Base-by-base conservation (phyloP, 768 basidiomycete species). In the Suillus placidus region DNA sequence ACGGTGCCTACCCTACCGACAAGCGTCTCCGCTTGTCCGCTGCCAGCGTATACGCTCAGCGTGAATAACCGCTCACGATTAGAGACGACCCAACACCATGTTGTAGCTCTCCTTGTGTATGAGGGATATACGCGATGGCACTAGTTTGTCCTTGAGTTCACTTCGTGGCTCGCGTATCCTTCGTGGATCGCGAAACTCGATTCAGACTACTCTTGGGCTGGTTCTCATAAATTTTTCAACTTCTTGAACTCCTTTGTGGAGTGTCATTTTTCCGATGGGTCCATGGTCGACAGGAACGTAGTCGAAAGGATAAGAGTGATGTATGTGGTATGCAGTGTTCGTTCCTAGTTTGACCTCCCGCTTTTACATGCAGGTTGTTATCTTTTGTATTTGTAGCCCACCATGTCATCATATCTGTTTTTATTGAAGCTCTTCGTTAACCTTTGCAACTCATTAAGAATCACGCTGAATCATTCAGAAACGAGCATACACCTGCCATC, bases 401-500 rank as follows among this genome's bases (percentile, higher is more conserved):
- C n/a, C n/a, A 10, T 6, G 16, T n/a, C 54, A 23, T 14, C 4
- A 37, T 35, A 18, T 55, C 4, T 12, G 30, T 57, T 38, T 16
- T 40, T 26, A 30, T 58, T 10, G 16, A 38, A n/a, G 3, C 6
- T 10, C 5, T 58, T 40, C 14, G 38, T 23, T 6, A 40, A 26
- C 16, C 35, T 16, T 35, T 13, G 3, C 12, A 34, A 34, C 6
- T 34, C 54, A 35, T 18, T 5, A 12, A n/a, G n/a, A 23, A 47
- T 0, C 9, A 8, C 23, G n/a, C 26, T 26, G 55, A 35, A 56
- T 37, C 12, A 37, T 13, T 10, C 52, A 55, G 20, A 5, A 84
- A 84, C 70, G 71, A 67, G 18, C 78, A 79, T 4, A 81, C 84
- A 1, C 77, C 78, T 2, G 75, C 77, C 61, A 72, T 79, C 35